phyloP scores from a whole-genome alignment of 2,329 filamentous ascomycete genomes.

The Dactylellina cionopaga region DNA sequence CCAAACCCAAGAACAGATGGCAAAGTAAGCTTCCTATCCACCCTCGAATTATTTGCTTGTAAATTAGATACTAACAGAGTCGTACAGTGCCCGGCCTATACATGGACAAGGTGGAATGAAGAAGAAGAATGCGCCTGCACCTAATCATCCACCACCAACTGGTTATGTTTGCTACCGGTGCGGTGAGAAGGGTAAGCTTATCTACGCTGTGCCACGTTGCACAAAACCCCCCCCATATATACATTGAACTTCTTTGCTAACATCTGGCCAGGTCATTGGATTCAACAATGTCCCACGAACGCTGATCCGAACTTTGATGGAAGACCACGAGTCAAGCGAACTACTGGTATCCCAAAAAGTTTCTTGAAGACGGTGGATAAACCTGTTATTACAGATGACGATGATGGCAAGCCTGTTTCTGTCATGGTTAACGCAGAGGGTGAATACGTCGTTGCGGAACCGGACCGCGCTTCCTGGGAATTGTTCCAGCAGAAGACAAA shows the following conservation, averaged over 20 bases:
- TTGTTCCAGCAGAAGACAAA: conserved; percentile 85
- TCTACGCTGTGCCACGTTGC: conserved; percentile 21
- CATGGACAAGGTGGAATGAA: conserved; percentile 65
- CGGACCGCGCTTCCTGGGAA: conserved; percentile 95
- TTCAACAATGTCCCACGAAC: conserved; percentile 97
- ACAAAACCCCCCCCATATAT: neutral
- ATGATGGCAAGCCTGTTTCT: conserved; percentile 81
- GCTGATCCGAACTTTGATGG: conserved; percentile 96
- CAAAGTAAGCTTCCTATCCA: conserved; percentile 69
- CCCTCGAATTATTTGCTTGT: neutral
- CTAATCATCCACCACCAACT: conserved; percentile 89
- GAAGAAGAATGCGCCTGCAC: conserved; percentile 69
- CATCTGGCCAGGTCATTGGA: conserved; percentile 79
- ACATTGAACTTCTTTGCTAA: conserved; percentile 56
- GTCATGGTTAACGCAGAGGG: conserved; percentile 98
- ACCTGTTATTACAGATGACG: conserved; percentile 78
- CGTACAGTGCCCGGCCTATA: conserved; percentile 62
- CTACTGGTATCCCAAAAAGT: conserved; percentile 93
- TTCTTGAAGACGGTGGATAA: conserved; percentile 97
- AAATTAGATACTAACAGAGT: conserved; percentile 51
- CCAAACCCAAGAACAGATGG: conserved; percentile 91
- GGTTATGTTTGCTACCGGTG: conserved; percentile 97
- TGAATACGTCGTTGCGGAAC: conserved; percentile 95
- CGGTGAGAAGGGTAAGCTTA: conserved; percentile 77
- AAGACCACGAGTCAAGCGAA: conserved; percentile 90